A percentile compares a stretch with the other conserved stretches of the same genome.
Evolutionary conservation across 371 early-diverging fungal genomes (phyloP).

Genomic region (Lichtheimia hyalospora): DNA sequence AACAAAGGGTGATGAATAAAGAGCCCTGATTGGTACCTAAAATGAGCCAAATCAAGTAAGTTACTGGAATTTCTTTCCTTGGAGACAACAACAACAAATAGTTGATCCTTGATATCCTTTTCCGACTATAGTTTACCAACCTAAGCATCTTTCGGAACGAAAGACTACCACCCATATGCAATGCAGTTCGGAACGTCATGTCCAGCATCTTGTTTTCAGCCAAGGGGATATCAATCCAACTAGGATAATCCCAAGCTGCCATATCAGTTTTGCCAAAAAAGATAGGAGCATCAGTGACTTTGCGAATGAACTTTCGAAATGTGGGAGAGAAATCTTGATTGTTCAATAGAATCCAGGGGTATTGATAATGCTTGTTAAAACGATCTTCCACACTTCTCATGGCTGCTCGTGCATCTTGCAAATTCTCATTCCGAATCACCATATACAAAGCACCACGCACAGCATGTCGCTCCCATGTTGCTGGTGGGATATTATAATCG

Average conservation of each 20-base stretch:
- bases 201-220: slow-evolving; percentile 26
- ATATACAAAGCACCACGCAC: slow-evolving; percentile 33
- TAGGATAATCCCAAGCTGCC: slow-evolving; percentile 46
- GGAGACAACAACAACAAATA: no score
- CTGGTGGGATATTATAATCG: slow-evolving; percentile 10
- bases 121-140: slow-evolving; percentile 6
- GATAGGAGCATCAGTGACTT: slow-evolving; percentile 26
- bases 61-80: background rate
- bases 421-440: slow-evolving; percentile 31
- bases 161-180: slow-evolving; percentile 21
- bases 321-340: slow-evolving; percentile 33
- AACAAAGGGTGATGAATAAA: slow-evolving; percentile 82
- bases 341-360: slow-evolving; percentile 56
- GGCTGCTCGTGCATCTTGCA: slow-evolving; percentile 33
- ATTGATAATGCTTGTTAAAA: slow-evolving; percentile 36
- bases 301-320: slow-evolving; percentile 30
- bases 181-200: slow-evolving; percentile 3
- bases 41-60: background rate
- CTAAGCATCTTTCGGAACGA: slow-evolving; percentile 24
- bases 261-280: slow-evolving; percentile 48
- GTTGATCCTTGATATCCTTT: no score
- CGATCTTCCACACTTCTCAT: slow-evolving; percentile 47
- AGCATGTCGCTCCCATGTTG: slow-evolving; percentile 21
- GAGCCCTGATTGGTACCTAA: slow-evolving; percentile 82
- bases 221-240: slow-evolving; percentile 41